Percentiles rank a stretch among this genome's conserved stretches.
Evolutionary conservation across 2,329 filamentous ascomycete genomes (phyloP).

Genomic region (Lachnellula willkommii): DNA sequence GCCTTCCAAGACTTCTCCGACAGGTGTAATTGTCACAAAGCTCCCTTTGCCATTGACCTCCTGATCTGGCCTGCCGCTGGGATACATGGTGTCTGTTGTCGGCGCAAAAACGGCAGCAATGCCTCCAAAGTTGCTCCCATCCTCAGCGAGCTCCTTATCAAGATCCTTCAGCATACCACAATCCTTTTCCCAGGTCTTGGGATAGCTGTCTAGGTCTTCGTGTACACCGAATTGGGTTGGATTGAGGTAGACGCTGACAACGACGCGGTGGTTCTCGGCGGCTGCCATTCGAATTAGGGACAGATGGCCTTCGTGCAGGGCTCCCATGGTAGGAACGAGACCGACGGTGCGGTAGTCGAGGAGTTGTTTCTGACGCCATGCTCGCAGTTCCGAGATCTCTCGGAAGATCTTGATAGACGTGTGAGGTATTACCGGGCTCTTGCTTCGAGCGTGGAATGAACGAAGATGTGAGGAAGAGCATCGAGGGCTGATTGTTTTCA

Average conservation of each 20-base stretch:
- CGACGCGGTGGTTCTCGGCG: slow-evolving; percentile 75
- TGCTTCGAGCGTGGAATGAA: slow-evolving; percentile 13
- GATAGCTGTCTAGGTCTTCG: slow-evolving; percentile 86
- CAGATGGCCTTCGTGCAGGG: slow-evolving; percentile 86
- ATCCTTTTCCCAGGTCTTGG: slow-evolving; percentile 81
- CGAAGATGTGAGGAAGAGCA: slow-evolving; percentile 13
- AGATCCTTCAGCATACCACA: slow-evolving; percentile 60
- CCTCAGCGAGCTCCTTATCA: slow-evolving; percentile 65
- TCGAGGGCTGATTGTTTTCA: slow-evolving; percentile 2
- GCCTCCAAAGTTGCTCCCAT: slow-evolving; percentile 54
- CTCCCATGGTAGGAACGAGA: slow-evolving; percentile 96
- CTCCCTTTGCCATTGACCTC: slow-evolving; percentile 72
- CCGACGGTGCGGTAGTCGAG: slow-evolving; percentile 68
- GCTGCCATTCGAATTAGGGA: slow-evolving; percentile 81
- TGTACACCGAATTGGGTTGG: slow-evolving; percentile 89
- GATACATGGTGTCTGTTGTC: slow-evolving; percentile 79
- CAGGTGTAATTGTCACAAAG: slow-evolving; percentile 86
- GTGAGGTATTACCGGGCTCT: slow-evolving; percentile 40
- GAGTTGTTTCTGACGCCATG: slow-evolving; percentile 62
- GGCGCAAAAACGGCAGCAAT: slow-evolving; percentile 85
- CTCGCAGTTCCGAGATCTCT: slow-evolving; percentile 64
- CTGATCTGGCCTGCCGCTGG: slow-evolving; percentile 63
- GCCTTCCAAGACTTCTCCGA: slow-evolving; percentile 78
- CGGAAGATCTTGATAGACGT: slow-evolving; percentile 68
- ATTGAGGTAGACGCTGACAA: slow-evolving; percentile 93